These are phyloP conservation scores for Fusarium nurragi DNA, from an alignment of 2,329 filamentous ascomycete species.

Conservation along the genomic window DNA sequence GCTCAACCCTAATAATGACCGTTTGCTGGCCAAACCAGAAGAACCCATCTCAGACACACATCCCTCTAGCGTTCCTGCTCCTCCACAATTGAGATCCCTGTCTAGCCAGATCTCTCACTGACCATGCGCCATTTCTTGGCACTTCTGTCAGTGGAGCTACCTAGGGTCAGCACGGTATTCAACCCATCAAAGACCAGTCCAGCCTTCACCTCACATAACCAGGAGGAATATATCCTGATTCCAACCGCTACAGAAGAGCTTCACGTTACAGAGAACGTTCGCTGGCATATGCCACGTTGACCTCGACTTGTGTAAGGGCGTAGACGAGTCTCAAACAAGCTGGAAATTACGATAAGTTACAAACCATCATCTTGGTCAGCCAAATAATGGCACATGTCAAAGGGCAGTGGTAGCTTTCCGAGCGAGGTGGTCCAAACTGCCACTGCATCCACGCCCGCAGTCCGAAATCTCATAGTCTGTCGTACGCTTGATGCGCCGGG, in stretches of 20 bases:
- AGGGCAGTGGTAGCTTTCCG: slow-evolving; percentile 10
- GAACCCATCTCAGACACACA: not conserved
- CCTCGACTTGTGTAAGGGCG: not conserved
- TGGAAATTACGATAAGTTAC: not conserved
- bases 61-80: slow-evolving; percentile 4
- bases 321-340: not conserved
- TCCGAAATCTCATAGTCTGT: not conserved
- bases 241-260: not conserved
- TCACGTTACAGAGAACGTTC: not conserved
- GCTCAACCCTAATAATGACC: not conserved
- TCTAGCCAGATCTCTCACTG: slow-evolving; percentile 37
- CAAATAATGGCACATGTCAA: slow-evolving; percentile 29
- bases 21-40: not conserved
- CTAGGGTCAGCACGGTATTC: slow-evolving; percentile 24
- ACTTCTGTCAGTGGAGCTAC: slow-evolving; percentile 26
- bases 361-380: slow-evolving; percentile 22
- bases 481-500: not conserved
- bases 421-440: slow-evolving; percentile 13
- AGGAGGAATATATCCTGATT: not conserved
- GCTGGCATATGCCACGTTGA: not conserved
- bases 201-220: not conserved
- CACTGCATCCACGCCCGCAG: slow-evolving; percentile 24
- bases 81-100: slow-evolving; percentile 38
- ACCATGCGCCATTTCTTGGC: slow-evolving; percentile 41
- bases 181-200: slow-evolving; percentile 11